phyloP scores from a whole-genome alignment of 176 grass and related monocot genomes.

The Aegilops bicornis region DNA sequence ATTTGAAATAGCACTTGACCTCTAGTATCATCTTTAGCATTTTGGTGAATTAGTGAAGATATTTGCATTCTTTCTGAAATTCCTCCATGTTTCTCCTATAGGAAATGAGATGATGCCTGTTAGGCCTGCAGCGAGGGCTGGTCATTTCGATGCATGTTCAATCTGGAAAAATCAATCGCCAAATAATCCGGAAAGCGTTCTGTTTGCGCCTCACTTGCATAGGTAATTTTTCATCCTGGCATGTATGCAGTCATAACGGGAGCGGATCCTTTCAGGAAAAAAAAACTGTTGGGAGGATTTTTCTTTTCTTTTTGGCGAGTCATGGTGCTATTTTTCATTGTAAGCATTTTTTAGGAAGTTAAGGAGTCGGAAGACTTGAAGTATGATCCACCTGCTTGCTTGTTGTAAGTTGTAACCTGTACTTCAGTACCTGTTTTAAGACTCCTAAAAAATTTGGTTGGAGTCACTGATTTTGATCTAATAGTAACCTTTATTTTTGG shows the following conservation, averaged over 20 bases:
- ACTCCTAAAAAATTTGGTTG: not conserved
- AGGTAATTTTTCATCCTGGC: conserved; percentile 30
- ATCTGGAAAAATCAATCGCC: conserved; percentile 35
- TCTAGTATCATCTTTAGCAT: not conserved
- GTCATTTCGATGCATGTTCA: conserved; percentile 25
- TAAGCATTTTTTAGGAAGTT: not conserved
- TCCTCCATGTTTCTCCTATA: conserved; percentile 5
- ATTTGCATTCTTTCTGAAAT: not conserved
- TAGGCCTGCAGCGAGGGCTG: conserved; percentile 24
- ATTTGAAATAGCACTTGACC: not conserved
- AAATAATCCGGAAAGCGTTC: conserved; percentile 23
- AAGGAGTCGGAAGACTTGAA: not conserved
- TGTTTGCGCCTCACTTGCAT: conserved; percentile 48
- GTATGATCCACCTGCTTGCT: not conserved
- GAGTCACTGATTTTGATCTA: not conserved
- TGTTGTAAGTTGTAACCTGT: not conserved
- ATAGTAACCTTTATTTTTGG: not conserved
- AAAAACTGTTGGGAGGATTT: too few species aligned
- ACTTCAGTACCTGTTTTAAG: not conserved
- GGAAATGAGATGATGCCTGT: conserved; percentile 44
- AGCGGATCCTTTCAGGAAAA: too few species aligned
- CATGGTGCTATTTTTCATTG: not conserved
- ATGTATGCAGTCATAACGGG: not conserved
- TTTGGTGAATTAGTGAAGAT: not conserved
- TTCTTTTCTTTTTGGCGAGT: not conserved